A percentile compares a stretch with the other conserved stretches of the same genome.
Conservation (phyloP, 148 eudicot genomes). For the Amaranthus palmeri region DNA sequence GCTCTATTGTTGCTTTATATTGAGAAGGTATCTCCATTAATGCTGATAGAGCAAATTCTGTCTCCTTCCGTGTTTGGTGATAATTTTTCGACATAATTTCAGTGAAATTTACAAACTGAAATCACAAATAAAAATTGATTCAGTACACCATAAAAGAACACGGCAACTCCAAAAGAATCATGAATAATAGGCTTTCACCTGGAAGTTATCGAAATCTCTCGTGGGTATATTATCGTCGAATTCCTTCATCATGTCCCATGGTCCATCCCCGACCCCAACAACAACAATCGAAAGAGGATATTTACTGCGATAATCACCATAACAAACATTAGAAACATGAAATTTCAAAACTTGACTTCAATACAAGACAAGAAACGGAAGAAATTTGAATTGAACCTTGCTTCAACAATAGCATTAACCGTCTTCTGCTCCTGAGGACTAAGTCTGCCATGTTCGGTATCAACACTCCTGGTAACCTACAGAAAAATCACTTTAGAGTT, state of each 20-base stretch:
- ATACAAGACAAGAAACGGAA: neutral
- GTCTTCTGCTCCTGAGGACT: conserved; percentile 91
- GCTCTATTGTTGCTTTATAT: conserved; percentile 83
- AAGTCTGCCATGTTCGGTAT: conserved; percentile 63
- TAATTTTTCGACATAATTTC: conserved; percentile 76
- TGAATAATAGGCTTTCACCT: conserved; percentile 36
- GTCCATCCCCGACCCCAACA: conserved; percentile 99
- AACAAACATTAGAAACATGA: conserved; percentile 16
- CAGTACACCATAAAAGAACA: neutral
- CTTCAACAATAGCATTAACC: conserved; percentile 79
- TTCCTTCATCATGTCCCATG: conserved; percentile 98
- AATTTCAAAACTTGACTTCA: neutral
- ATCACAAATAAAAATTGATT: conserved; percentile 1
- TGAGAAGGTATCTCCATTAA: conserved; percentile 95
- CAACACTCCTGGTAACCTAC: conserved; percentile 97
- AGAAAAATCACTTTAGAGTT: neutral
- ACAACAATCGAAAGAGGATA: conserved; percentile 84
- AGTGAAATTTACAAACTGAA: conserved; percentile 92
- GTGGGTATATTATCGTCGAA: conserved; percentile 96
- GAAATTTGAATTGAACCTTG: conserved; percentile 44
- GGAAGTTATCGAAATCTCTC: conserved; percentile 91
- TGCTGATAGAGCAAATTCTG: conserved; percentile 84
- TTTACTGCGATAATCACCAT: conserved; percentile 49
- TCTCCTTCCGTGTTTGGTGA: conserved; percentile 67
- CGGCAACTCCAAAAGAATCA: neutral